Conservation (phyloP, 352 stramenopile genomes). For the Hyphochytrium catenoides region DNA sequence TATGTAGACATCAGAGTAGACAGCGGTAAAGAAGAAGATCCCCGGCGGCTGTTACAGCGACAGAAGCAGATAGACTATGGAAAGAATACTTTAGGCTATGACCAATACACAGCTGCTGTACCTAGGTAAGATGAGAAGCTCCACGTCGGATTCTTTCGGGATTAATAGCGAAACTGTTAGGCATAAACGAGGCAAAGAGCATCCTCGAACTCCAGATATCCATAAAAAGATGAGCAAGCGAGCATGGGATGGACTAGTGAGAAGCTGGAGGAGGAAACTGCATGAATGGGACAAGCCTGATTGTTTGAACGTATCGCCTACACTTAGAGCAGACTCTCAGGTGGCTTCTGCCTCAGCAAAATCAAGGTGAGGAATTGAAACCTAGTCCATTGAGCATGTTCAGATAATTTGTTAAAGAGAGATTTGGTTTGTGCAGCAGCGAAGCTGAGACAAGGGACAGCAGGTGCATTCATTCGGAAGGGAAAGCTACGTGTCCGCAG, state of each 20-base stretch:
- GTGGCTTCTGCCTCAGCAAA: too few species aligned
- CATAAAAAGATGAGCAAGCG: slow-evolving; percentile 43
- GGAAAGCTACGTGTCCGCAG: too few species aligned
- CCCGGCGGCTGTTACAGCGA: slow-evolving; percentile 52
- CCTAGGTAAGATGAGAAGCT: slow-evolving; percentile 14
- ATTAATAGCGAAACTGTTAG: slow-evolving; percentile 7
- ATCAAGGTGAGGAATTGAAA: too few species aligned
- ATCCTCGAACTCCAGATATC: slow-evolving; percentile 56
- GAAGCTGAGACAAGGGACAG: too few species aligned
- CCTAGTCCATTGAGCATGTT: too few species aligned
- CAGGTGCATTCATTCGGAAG: too few species aligned
- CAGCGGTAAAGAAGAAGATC: slow-evolving; percentile 45
- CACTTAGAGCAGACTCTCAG: too few species aligned
- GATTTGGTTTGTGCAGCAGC: too few species aligned
- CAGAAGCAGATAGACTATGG: slow-evolving; percentile 78
- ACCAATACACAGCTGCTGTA: slow-evolving; percentile 39
- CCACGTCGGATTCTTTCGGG: neutral
- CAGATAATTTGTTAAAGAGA: too few species aligned
- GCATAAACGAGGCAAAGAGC: slow-evolving; percentile 17
- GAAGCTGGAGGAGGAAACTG: slow-evolving; percentile 43
- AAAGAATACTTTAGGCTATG: slow-evolving; percentile 75
- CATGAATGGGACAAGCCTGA: slow-evolving; percentile 50
- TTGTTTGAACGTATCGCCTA: too few species aligned
- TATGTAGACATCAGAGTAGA: too few species aligned
- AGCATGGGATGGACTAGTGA: slow-evolving; percentile 42